These are phyloP conservation scores for Leishmania braziliensis DNA, from an alignment of 208 protist species.

Conservation along the genomic window DNA sequence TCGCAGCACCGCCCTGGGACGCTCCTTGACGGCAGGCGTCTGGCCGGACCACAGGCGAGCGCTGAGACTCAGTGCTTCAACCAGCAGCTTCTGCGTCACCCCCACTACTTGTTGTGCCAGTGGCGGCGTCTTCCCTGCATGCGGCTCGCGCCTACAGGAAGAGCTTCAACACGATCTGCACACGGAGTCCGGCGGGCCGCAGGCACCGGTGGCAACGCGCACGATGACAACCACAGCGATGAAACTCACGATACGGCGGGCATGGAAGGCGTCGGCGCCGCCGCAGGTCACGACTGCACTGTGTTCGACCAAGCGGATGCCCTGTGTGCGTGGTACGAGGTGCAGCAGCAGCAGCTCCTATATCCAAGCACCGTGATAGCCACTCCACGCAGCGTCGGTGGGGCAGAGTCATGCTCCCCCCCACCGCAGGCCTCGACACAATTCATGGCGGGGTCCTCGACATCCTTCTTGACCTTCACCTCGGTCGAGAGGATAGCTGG, in stretches of 20 bases:
- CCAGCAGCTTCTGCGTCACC: constrained; percentile 26
- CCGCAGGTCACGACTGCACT: neutral
- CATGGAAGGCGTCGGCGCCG: neutral
- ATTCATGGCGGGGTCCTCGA: neutral
- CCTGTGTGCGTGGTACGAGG: neutral
- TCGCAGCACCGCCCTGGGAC: neutral
- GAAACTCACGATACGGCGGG: neutral
- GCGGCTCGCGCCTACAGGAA: neutral
- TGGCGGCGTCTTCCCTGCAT: constrained; percentile 32
- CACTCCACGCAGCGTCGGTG: neutral
- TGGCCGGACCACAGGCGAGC: neutral
- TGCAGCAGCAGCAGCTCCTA: neutral
- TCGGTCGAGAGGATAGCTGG: neutral
- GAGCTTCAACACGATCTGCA: neutral
- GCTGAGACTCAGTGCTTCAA: constrained; percentile 6
- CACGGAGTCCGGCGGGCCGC: neutral
- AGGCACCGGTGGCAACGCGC: neutral
- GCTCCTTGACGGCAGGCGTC: neutral
- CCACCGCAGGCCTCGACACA: neutral
- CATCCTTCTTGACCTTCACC: neutral
- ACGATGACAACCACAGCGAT: constrained; percentile 1
- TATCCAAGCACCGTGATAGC: neutral
- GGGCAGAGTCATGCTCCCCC: neutral
- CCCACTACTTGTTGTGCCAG: constrained; percentile 8
- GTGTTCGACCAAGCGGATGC: constrained; percentile 10